Evolutionary conservation across 1,139 yeast genomes (phyloP).

Genomic region (Kodamaea sp.): DNA sequence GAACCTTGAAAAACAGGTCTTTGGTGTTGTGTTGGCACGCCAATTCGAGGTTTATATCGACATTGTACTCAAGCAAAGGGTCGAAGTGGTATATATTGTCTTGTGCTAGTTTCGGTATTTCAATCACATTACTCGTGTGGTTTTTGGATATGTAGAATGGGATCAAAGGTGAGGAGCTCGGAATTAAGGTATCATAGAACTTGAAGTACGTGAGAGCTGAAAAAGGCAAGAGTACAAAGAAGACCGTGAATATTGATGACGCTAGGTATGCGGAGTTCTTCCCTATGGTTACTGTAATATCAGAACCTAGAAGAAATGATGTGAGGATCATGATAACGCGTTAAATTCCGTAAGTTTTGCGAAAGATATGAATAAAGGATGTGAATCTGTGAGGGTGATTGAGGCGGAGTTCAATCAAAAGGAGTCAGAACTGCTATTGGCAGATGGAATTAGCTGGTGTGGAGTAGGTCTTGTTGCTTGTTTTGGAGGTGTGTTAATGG

Average conservation of each 20-base stretch:
- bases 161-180: slow-evolving; percentile 27
- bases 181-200: slow-evolving; percentile 38
- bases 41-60: slow-evolving; percentile 28
- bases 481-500: no score
- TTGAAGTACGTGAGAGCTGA: slow-evolving; percentile 37
- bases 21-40: slow-evolving; percentile 26
- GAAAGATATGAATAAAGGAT: no score
- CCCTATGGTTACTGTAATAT: not conserved
- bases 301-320: not conserved
- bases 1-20: slow-evolving; percentile 10
- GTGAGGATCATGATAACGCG: not conserved
- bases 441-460: no score
- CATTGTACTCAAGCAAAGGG: slow-evolving; percentile 16
- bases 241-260: slow-evolving; percentile 12
- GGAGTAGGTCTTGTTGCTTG: no score
- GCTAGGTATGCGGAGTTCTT: slow-evolving; percentile 6
- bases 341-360: no score
- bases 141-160: slow-evolving; percentile 24
- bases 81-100: slow-evolving; percentile 10
- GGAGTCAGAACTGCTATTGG: no score
- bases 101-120: slow-evolving; percentile 1
- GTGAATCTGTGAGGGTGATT: no score
- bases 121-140: slow-evolving; percentile 6
- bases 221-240: slow-evolving; percentile 36
- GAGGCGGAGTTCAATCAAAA: no score